Evolutionary conservation across 2,329 filamentous ascomycete genomes (phyloP).

Genomic region (Thelonectria rubi): DNA sequence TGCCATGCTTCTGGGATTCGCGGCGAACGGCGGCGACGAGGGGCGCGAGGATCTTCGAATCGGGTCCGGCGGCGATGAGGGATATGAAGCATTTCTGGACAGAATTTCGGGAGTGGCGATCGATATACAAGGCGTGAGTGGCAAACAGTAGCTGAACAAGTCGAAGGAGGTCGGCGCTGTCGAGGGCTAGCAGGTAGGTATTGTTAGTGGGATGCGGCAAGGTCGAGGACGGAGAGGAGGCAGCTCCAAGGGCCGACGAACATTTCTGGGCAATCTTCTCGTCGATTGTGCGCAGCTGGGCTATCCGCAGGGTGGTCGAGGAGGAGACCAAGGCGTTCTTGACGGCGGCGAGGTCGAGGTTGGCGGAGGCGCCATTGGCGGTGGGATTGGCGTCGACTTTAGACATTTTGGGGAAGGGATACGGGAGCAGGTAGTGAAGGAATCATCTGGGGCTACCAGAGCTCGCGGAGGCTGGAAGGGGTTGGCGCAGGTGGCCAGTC

Average conservation of each 20-base stretch:
- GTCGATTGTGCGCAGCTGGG: slow-evolving; percentile 64
- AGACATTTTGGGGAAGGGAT: slow-evolving; percentile 48
- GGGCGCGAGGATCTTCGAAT: slow-evolving; percentile 65
- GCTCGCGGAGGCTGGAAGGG: slow-evolving; percentile 31
- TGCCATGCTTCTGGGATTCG: slow-evolving; percentile 79
- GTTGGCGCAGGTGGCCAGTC: slow-evolving; percentile 28
- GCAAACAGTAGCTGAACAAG: slow-evolving; percentile 81
- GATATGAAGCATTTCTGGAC: slow-evolving; percentile 81
- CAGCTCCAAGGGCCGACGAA: slow-evolving; percentile 46
- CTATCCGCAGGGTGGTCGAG: slow-evolving; percentile 65
- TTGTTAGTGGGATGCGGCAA: slow-evolving; percentile 30
- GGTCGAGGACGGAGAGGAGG: slow-evolving; percentile 9
- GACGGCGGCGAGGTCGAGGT: slow-evolving; percentile 60
- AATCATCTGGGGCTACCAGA: slow-evolving; percentile 49
- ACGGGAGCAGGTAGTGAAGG: slow-evolving; percentile 34
- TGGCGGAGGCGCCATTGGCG: slow-evolving; percentile 52
- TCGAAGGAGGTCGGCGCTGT: slow-evolving; percentile 58
- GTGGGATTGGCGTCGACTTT: slow-evolving; percentile 56
- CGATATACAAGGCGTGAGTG: slow-evolving; percentile 87
- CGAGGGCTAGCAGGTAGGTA: slow-evolving; percentile 54
- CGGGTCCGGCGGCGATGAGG: slow-evolving; percentile 67
- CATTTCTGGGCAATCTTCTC: slow-evolving; percentile 65
- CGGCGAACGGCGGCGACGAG: slow-evolving; percentile 73
- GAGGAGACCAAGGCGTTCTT: slow-evolving; percentile 67
- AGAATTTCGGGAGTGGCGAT: slow-evolving; percentile 83